Evolutionary conservation across 2,329 filamentous ascomycete species (phyloP), one percentile per base, ranked within the genome.

Genomic region (Fusarium chlamydosporum): DNA sequence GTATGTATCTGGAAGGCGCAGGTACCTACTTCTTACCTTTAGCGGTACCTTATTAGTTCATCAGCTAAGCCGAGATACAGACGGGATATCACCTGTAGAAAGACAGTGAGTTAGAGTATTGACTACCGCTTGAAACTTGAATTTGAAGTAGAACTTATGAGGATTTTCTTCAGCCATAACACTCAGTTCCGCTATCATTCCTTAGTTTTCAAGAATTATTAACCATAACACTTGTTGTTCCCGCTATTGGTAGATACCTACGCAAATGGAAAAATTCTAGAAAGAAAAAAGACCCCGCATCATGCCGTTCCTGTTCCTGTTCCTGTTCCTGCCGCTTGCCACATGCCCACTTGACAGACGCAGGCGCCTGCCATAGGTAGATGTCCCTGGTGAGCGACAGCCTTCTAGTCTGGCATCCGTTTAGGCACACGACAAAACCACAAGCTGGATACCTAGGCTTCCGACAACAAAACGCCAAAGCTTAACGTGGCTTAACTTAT

Each of bases 221-320:
- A 43, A 40, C 46, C 31, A 34, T 13, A 26, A 53, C 18, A 31
- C 20, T 13, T 37, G 31, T 48, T n/a, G 26, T 16, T 38, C 26
- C 52, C 23, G 56, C 53, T 56, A 72, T 70, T 68, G 66, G 59
- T 56, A 61, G 41, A 58, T 16, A n/a, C n/a, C n/a, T n/a, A 38
- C 56, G 40, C 54, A 51, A 55, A 71, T 74, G 61, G 72, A 74
- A 74, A 38, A 47, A 27, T 74, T 74, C 72, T 74, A 74, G 72
- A 74, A 74, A 23, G 23, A 23, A 53, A 72, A 74, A 47, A 67
- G 58, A 52, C 69, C 71, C 71, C 68, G 71, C 71, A 67, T 56
- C 58, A 56, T 52, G 53, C 66, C 67, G 68, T 61, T 70, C 61
- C 64, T 56, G 68, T 29, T 29, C 29, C 23, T 23, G 23, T 23